Evolutionary conservation across 257 asterid genomes (phyloP).

Genomic region (Voacanga thouarsii): DNA sequence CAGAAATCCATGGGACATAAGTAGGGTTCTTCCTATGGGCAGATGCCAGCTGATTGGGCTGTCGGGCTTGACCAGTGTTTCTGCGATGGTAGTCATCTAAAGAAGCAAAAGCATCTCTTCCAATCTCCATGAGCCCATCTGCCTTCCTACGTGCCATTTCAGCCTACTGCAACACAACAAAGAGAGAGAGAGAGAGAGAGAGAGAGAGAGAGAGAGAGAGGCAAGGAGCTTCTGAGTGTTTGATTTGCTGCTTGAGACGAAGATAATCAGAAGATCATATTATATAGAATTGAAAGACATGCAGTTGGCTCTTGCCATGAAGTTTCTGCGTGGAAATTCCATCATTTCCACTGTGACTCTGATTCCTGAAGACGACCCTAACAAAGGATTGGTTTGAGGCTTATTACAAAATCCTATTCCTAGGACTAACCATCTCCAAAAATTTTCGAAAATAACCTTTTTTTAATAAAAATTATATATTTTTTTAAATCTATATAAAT

Average conservation of each 20-base stretch:
- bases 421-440: no score
- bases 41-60: no score
- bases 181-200: background rate
- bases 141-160: background rate
- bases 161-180: no score
- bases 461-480: no score
- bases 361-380: background rate
- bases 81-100: background rate
- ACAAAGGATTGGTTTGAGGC: background rate
- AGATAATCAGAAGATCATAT: background rate
- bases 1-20: background rate
- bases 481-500: no score
- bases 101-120: slow-evolving; percentile 1
- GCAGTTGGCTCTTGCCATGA: background rate
- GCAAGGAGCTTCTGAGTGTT: background rate
- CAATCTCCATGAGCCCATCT: background rate
- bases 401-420: no score
- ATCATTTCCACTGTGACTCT: background rate
- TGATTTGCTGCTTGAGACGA: background rate
- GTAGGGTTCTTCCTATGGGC: background rate
- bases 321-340: no score
- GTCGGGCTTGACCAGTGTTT: background rate
- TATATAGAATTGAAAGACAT: background rate
- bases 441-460: no score
- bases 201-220: no score